Evolutionary conservation across 2,329 filamentous ascomycete species (phyloP), one percentile per base, ranked within the genome.

Genomic region (Trichoderma endophyticum): DNA sequence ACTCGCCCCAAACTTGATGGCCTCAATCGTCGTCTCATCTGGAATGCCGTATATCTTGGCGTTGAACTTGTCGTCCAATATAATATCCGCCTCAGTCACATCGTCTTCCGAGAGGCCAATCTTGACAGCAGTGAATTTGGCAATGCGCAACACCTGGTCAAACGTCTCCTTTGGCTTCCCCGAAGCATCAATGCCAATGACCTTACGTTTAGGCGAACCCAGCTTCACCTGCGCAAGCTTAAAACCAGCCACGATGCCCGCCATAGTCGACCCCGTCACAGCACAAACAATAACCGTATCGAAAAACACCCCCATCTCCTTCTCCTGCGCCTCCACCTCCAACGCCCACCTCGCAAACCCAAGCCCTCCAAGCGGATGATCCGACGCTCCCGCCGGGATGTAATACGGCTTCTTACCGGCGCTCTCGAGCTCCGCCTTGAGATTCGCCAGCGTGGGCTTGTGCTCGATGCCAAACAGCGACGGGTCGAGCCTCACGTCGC

Each of bases 301-400:
- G 79, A 92, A 93, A 79, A 91, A 91, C 12, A 92, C 77, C 0
- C 88, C 89, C 30, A 88, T 74, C 74, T 86, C 83, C 73, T 82
- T 81, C 80, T 93, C 91, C 80, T 93, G 91, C 73, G 84, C 82
- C 61, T 84, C 84, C 0, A 93, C 88, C 79, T 93, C 91, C 43
- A 92, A 89, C 1, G 91, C 90, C 88, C 91, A 93, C 3, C 90
- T 83, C 8, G 90, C 90, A 76, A 93, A 93, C 0, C 91, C 91
- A 18, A 93, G 79, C 0, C 91, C 91, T 3, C 91, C 91, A 0
- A 92, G 83, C 0, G 89, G 89, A 78, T 93, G 91, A 78, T 92
- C 90, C 0, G 88, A 91, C 1, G 91, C 91, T 0, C 91, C 91
- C 0, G 91, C 90, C 4, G 91, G 91, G 74, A 93, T 92, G 77